Percentiles rank a stretch among this genome's conserved stretches.
Conservation (phyloP, 1,284 basidiomycete genomes). For the Athelia psychrophila region DNA sequence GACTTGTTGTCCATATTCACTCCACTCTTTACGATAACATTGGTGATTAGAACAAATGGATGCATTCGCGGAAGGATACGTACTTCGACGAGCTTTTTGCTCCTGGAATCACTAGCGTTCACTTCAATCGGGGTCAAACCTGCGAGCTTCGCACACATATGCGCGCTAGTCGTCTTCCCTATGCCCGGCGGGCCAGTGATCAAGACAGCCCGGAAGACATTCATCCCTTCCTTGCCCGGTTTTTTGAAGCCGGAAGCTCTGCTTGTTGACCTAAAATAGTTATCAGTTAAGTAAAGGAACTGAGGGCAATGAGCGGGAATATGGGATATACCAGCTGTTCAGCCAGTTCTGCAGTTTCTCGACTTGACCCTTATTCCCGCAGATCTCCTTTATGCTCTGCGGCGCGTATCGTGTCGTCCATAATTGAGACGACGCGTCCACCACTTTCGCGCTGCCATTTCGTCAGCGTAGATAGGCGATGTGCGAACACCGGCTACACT, state of each 20-base stretch:
- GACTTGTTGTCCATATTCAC: conserved; percentile 89
- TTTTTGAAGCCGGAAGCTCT: conserved; percentile 85
- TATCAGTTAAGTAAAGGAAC: background rate
- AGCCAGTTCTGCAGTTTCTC: conserved; percentile 91
- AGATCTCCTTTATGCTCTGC: conserved; percentile 83
- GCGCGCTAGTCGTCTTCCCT: conserved; percentile 96
- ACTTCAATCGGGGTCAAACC: conserved; percentile 94
- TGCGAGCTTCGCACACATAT: conserved; percentile 84
- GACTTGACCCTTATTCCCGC: conserved; percentile 90
- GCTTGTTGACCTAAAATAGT: conserved; percentile 60
- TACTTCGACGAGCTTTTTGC: conserved; percentile 95
- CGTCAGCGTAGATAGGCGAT: conserved; percentile 1
- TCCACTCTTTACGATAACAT: conserved; percentile 49
- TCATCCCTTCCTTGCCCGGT: conserved; percentile 90
- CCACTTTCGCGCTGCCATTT: conserved; percentile 24
- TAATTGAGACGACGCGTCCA: conserved; percentile 61
- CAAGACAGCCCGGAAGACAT: conserved; percentile 83
- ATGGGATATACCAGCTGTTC: conserved; percentile 68
- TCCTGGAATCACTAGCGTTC: conserved; percentile 94
- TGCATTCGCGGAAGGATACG: too few relatives aligned
- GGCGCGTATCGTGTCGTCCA: conserved; percentile 99
- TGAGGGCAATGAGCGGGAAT: background rate
- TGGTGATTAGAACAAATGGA: too few relatives aligned
- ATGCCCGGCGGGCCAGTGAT: conserved; percentile 95
- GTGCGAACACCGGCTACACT: conserved; percentile 4